These are phyloP conservation scores for Fonsecaea nubica DNA, from an alignment of 2,329 filamentous ascomycete species.

Conservation along the genomic window DNA sequence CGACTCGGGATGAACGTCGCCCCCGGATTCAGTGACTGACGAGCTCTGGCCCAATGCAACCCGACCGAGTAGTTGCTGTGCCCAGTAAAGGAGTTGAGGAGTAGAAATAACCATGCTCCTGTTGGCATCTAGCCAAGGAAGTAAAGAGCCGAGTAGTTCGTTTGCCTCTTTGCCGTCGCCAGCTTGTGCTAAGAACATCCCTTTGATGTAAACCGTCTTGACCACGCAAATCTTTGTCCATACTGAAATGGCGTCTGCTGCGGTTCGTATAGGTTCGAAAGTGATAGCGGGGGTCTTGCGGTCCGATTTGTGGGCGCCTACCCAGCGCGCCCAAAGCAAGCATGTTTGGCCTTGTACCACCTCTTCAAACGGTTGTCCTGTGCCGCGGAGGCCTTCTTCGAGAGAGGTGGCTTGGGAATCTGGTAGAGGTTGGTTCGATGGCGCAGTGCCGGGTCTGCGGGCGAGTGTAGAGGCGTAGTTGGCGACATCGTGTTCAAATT, in stretches of 20 bases:
- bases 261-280: constrained; percentile 31
- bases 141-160: constrained; percentile 68
- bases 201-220: constrained; percentile 79
- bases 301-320: constrained; percentile 21
- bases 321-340: constrained; percentile 65
- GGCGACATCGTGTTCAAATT: constrained; percentile 70
- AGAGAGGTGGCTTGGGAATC: constrained; percentile 45
- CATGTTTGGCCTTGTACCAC: constrained; percentile 80
- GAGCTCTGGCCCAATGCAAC: constrained; percentile 68
- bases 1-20: constrained; percentile 14
- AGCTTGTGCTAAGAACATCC: constrained; percentile 53
- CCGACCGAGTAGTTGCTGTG: constrained; percentile 77
- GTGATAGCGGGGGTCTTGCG: constrained; percentile 31
- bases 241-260: constrained; percentile 49
- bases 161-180: constrained; percentile 62
- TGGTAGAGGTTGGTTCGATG: constrained; percentile 34
- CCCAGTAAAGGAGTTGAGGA: constrained; percentile 76
- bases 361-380: constrained; percentile 56
- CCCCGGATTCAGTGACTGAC: constrained; percentile 24
- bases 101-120: constrained; percentile 53
- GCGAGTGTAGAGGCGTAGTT: constrained; percentile 54
- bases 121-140: constrained; percentile 63
- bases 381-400: constrained; percentile 30
- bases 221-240: constrained; percentile 85
- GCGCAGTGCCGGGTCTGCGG: constrained; percentile 41